Evolutionary conservation across 345 rosid genomes (phyloP), one percentile per base, ranked within the genome.

Genomic region (Brassica incana): DNA sequence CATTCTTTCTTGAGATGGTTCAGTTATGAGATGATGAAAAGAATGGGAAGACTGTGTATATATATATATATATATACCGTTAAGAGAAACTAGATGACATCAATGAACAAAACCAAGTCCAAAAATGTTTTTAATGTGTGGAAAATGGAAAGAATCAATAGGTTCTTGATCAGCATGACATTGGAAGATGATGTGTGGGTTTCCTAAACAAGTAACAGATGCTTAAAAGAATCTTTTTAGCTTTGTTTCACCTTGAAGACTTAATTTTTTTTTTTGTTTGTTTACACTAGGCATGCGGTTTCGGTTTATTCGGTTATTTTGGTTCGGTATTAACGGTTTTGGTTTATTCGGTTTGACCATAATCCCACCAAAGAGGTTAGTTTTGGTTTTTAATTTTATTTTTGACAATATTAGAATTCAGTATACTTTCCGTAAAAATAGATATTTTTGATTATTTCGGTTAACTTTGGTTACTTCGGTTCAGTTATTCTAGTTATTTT

Each of bases 191-290:
- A 68, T 67, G 48, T 50, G 66, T 67, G 58, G 5, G 74, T 73
- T 79, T 73, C 72, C 14, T 27, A 23, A 67, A 73, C 52, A 79
- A 48, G 82, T 62, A 79, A 74, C 64, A 68, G 59, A 61, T 61
- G 70, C 78, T 79, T 74, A 23, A 11, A 69, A 74, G 78, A 74
- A 68, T 27, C 50, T 74, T 73, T 68, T 61, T 25, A 61, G 23
- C 74, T 79, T 79, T 79, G 78, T 79, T 74, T 68, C 65, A n/a
- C 78, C 75, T 61, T 67, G 45, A 73, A 60, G 69, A 45, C 54
- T 72, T 54, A 0, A 15, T 8, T 8, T 65, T 16, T 14, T 35
- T 16, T 16, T 14, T 35, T 9, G n/a, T 23, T 23, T 23, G 25
- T 23, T 23, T 23, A 23, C 25, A 23, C 25, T 23, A 23, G 25